A percentile compares a stretch with the other conserved stretches of the same genome.
These are phyloP conservation scores for Elsinoe fawcettii DNA, from an alignment of 2,329 filamentous ascomycete genomes.

Conservation along the genomic window DNA sequence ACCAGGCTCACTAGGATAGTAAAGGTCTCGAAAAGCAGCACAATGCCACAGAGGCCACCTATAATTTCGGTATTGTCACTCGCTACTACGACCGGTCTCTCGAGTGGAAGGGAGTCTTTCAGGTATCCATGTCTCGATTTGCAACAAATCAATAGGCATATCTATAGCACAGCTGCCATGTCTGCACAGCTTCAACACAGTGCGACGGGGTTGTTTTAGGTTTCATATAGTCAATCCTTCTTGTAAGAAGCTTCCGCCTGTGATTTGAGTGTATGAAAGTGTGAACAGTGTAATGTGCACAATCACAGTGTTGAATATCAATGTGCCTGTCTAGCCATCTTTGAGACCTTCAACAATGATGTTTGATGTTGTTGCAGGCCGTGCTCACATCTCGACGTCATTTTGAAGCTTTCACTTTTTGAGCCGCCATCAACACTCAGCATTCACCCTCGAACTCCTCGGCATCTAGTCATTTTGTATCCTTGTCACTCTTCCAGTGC, in stretches of 20 bases:
- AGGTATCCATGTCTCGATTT: too few relatives aligned
- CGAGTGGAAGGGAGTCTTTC: too few relatives aligned
- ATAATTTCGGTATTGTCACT: slow-evolving; percentile 2
- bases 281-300: too few relatives aligned
- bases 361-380: not conserved
- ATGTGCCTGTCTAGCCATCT: too few relatives aligned
- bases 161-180: not conserved
- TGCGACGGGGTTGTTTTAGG: not conserved
- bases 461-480: too few relatives aligned
- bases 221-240: not conserved
- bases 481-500: not conserved
- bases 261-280: too few relatives aligned
- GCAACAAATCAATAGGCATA: not conserved
- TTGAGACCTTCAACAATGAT: too few relatives aligned
- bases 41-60: not conserved
- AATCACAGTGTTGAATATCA: too few relatives aligned
- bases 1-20: not conserved
- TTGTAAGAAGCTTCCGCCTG: too few relatives aligned
- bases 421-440: not conserved
- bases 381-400: slow-evolving; percentile 5
- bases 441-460: not conserved
- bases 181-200: not conserved
- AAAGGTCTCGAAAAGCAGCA: not conserved
- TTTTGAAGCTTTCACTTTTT: slow-evolving; percentile 9
- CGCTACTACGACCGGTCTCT: not conserved